A percentile compares a stretch with the other conserved stretches of the same genome.
phyloP scores from a whole-genome alignment of 2,329 filamentous ascomycete species.

The Penicillium sp. region DNA sequence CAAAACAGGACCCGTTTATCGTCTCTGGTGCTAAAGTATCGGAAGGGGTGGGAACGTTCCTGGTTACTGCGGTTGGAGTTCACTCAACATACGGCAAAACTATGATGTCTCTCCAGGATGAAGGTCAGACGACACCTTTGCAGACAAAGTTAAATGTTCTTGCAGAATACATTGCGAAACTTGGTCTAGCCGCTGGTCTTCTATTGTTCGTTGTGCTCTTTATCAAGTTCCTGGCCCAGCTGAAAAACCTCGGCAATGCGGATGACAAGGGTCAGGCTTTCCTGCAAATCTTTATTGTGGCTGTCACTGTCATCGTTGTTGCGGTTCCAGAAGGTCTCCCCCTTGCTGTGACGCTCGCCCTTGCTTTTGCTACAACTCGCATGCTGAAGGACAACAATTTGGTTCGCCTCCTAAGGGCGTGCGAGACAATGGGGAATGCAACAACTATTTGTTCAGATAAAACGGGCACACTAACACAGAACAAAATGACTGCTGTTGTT shows the following conservation, averaged over 20 bases:
- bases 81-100: slow-evolving; percentile 78
- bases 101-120: slow-evolving; percentile 77
- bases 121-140: slow-evolving; percentile 76
- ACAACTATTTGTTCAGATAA: slow-evolving; percentile 70
- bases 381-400: slow-evolving; percentile 69
- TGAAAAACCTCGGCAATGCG: slow-evolving; percentile 56
- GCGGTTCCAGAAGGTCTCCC: slow-evolving; percentile 66
- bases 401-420: slow-evolving; percentile 63
- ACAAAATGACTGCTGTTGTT: slow-evolving; percentile 66
- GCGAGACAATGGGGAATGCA: slow-evolving; percentile 69
- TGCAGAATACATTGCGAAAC: slow-evolving; percentile 79
- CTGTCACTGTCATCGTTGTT: slow-evolving; percentile 64
- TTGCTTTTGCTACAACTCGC: slow-evolving; percentile 66
- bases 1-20: slow-evolving; percentile 79
- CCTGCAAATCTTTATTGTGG: slow-evolving; percentile 62
- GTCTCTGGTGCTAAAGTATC: slow-evolving; percentile 78
- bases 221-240: slow-evolving; percentile 73
- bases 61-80: slow-evolving; percentile 75
- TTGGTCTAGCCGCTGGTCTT: slow-evolving; percentile 72
- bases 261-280: slow-evolving; percentile 63
- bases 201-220: slow-evolving; percentile 79
- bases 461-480: slow-evolving; percentile 68
- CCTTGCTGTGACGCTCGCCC: slow-evolving; percentile 64
- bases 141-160: slow-evolving; percentile 78
- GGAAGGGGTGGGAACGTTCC: slow-evolving; percentile 75